These are phyloP conservation scores for Vitis rotundifolia DNA, from an alignment of 164 flowering plant species.

Conservation along the genomic window DNA sequence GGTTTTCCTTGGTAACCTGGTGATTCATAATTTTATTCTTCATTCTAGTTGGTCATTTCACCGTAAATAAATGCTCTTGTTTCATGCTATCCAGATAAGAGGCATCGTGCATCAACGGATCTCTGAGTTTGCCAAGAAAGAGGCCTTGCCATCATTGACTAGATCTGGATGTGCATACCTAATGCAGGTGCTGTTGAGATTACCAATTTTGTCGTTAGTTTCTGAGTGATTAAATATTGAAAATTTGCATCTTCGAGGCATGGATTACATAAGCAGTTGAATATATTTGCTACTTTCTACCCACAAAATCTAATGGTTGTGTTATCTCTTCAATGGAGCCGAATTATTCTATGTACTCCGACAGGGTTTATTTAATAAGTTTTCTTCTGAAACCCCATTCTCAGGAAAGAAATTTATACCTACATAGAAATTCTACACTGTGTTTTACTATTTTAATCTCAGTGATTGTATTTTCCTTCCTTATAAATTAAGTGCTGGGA, in stretches of 20 bases:
- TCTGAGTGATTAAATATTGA: background rate
- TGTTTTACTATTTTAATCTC: too few relatives aligned
- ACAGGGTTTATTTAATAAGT: background rate
- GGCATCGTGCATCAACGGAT: constrained; percentile 88
- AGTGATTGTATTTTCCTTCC: too few relatives aligned
- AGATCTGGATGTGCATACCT: constrained; percentile 97
- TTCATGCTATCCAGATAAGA: constrained; percentile 49
- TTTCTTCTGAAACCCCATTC: background rate
- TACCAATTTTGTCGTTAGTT: background rate
- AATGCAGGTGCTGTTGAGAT: constrained; percentile 69
- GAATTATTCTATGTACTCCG: background rate
- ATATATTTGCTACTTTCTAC: background rate
- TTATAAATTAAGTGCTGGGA: too few relatives aligned
- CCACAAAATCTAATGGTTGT: background rate
- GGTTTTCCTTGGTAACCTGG: constrained; percentile 78
- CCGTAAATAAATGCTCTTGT: background rate
- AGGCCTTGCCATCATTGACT: constrained; percentile 85
- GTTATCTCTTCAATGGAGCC: background rate
- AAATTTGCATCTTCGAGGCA: background rate
- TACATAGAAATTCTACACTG: too few relatives aligned
- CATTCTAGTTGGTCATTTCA: background rate
- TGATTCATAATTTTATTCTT: constrained; percentile 11
- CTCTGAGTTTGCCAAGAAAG: constrained; percentile 90
- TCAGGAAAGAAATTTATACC: background rate
- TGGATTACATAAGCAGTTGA: background rate